Evolutionary conservation across 2,329 filamentous ascomycete species (phyloP).

Genomic region (Trichoderma sp.): DNA sequence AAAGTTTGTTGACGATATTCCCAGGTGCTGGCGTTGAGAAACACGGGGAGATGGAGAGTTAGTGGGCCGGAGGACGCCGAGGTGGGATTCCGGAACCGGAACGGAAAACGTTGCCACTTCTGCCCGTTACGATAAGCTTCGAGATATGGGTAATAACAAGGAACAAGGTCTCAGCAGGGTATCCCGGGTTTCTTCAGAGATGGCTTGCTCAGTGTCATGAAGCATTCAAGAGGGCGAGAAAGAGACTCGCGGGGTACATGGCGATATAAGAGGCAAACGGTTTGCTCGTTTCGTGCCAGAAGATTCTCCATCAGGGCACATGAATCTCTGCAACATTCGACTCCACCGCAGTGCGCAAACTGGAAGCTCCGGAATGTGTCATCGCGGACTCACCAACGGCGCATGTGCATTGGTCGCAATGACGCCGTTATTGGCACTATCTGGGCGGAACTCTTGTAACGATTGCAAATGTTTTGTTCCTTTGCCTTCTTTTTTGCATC

Average conservation of each 20-base stretch:
- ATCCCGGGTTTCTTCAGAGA: not conserved
- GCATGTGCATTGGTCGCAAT: not conserved
- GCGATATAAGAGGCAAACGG: slow-evolving; percentile 3
- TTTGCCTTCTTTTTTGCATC: not conserved
- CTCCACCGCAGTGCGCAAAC: slow-evolving; percentile 1
- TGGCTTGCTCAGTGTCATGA: not conserved
- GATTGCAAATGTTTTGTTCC: not conserved
- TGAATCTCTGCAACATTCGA: not conserved
- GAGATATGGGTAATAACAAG: not conserved
- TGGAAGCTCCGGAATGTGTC: slow-evolving; percentile 20
- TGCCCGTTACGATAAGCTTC: not conserved
- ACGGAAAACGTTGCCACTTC: not conserved
- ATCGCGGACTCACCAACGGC: slow-evolving; percentile 5
- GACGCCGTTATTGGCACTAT: not conserved
- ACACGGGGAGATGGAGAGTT: not conserved
- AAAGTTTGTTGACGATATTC: not conserved
- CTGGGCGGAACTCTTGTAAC: not conserved
- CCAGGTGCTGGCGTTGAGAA: not conserved
- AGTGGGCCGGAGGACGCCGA: not conserved
- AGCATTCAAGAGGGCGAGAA: not conserved
- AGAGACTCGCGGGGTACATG: not conserved
- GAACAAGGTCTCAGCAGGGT: not conserved
- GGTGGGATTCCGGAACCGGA: slow-evolving; percentile 3
- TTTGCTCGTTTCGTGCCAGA: not conserved
- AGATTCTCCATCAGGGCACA: not conserved